A percentile compares a stretch with the other conserved stretches of the same genome.
phyloP scores from a whole-genome alignment of 495 filamentous ascomycete species.

The Lasiosphaeria hispida region DNA sequence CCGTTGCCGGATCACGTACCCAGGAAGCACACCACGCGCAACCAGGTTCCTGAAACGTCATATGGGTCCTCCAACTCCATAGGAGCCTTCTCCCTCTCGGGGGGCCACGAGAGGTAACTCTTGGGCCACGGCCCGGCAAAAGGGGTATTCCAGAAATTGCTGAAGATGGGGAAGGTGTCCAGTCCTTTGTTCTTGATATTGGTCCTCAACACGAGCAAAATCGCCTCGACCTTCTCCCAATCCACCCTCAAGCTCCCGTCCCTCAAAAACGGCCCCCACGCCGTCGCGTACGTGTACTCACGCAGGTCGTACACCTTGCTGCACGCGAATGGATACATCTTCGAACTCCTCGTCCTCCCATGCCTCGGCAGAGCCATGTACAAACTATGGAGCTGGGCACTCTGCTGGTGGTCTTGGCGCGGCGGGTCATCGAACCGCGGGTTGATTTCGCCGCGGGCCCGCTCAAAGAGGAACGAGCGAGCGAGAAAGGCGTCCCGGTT shows the following conservation, averaged over 20 bases:
- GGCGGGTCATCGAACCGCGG: conserved; percentile 11
- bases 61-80: conserved; percentile 57
- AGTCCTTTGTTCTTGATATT: conserved; percentile 51
- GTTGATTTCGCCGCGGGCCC: conserved; percentile 32
- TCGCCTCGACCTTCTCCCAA: conserved; percentile 69
- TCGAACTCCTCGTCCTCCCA: conserved; percentile 22
- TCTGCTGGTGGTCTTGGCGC: conserved; percentile 46
- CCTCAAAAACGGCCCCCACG: conserved; percentile 62
- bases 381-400: conserved; percentile 61
- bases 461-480: conserved; percentile 52
- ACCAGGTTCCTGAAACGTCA: conserved; percentile 57
- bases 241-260: conserved; percentile 55
- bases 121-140: conserved; percentile 52
- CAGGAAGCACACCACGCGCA: conserved; percentile 55
- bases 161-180: conserved; percentile 41
- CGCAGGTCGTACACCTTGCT: conserved; percentile 64
- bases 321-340: conserved; percentile 53
- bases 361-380: conserved; percentile 45
- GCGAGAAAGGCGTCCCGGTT: conserved; percentile 47
- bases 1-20: conserved; percentile 11
- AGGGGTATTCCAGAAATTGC: conserved; percentile 47
- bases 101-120: conserved; percentile 40
- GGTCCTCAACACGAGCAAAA: conserved; percentile 57
- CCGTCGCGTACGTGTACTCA: conserved; percentile 51
- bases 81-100: neutral